Evolutionary conservation across 129 eudicot species (phyloP).

Genomic region (Artemisia tridentata): DNA sequence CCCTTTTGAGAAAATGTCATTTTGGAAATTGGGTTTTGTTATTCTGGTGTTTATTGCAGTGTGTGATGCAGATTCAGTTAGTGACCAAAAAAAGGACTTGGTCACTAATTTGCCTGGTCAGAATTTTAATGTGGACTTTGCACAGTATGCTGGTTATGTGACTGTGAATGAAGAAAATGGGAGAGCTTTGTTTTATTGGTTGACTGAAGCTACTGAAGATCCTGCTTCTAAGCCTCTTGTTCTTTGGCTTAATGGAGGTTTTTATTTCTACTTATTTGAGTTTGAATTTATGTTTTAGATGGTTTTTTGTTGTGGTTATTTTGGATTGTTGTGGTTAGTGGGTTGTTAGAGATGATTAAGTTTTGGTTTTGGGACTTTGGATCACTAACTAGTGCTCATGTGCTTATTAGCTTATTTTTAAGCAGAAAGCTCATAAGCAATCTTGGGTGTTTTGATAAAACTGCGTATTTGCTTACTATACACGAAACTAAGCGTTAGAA

Average conservation of each 20-base stretch:
- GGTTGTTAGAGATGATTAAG: too few species aligned
- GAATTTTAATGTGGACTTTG: constrained; percentile 57
- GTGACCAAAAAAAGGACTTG: constrained; percentile 51
- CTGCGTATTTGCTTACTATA: too few species aligned
- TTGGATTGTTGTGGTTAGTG: too few species aligned
- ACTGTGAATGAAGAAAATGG: constrained; percentile 66
- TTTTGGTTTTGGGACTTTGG: too few species aligned
- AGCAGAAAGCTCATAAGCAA: too few species aligned
- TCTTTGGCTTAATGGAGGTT: constrained; percentile 98
- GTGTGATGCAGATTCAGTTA: constrained; percentile 36
- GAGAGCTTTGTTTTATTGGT: constrained; percentile 90
- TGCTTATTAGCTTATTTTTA: too few species aligned
- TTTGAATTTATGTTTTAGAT: too few species aligned
- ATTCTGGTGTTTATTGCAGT: constrained; percentile 25
- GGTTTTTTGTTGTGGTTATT: too few species aligned
- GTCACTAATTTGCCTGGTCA: constrained; percentile 75
- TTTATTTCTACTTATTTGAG: not conserved
- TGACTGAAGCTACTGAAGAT: constrained; percentile 67
- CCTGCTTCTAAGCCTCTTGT: constrained; percentile 84
- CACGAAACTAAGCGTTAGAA: too few species aligned
- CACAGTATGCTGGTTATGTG: constrained; percentile 81
- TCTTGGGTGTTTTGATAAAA: too few species aligned
- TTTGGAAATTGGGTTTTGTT: constrained; percentile 38
- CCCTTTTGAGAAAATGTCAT: constrained; percentile 38
- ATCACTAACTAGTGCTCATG: not conserved